phyloP scores from a whole-genome alignment of 2,329 filamentous ascomycete species.

The Sphaceloma murrayae region DNA sequence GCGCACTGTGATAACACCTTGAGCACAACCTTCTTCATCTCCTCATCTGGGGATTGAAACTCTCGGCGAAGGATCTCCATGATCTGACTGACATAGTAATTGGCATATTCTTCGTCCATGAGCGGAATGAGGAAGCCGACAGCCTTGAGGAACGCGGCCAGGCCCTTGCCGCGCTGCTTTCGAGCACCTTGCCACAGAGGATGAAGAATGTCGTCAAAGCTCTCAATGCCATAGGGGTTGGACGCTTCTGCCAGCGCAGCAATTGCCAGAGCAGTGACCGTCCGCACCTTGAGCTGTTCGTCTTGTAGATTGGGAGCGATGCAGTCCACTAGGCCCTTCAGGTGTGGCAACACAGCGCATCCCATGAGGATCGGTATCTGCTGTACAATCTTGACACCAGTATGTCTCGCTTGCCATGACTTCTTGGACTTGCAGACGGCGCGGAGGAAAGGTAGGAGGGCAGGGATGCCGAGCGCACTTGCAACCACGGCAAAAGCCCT shows the following conservation, averaged over 20 bases:
- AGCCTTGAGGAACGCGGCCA: constrained; percentile 92
- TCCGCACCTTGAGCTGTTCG: constrained; percentile 94
- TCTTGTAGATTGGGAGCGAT: constrained; percentile 94
- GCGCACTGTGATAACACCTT: constrained; percentile 97
- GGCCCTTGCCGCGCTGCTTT: constrained; percentile 91
- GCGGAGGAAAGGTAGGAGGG: constrained; percentile 84
- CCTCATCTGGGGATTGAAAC: constrained; percentile 93
- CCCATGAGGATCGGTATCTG: constrained; percentile 99
- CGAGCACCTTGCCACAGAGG: constrained; percentile 93
- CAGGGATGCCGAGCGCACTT: constrained; percentile 89
- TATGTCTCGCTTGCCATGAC: constrained; percentile 96
- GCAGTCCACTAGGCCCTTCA: constrained; percentile 93
- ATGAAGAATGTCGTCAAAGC: constrained; percentile 94
- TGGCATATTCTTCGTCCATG: constrained; percentile 99
- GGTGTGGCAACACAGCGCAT: constrained; percentile 86
- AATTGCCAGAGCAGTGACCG: constrained; percentile 89
- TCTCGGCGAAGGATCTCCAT: constrained; percentile 97
- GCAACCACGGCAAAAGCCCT: constrained; percentile 95
- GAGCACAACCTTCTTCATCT: constrained; percentile 99
- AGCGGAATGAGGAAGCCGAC: constrained; percentile 97
- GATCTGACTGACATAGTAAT: constrained; percentile 97
- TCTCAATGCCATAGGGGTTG: constrained; percentile 97
- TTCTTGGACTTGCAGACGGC: constrained; percentile 98
- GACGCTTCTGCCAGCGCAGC: constrained; percentile 91
- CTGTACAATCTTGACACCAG: constrained; percentile 97